A percentile compares a stretch with the other conserved stretches of the same genome.
Conservation (phyloP, 1,284 basidiomycete species). For the Erythrobasidium hasegawianum region DNA sequence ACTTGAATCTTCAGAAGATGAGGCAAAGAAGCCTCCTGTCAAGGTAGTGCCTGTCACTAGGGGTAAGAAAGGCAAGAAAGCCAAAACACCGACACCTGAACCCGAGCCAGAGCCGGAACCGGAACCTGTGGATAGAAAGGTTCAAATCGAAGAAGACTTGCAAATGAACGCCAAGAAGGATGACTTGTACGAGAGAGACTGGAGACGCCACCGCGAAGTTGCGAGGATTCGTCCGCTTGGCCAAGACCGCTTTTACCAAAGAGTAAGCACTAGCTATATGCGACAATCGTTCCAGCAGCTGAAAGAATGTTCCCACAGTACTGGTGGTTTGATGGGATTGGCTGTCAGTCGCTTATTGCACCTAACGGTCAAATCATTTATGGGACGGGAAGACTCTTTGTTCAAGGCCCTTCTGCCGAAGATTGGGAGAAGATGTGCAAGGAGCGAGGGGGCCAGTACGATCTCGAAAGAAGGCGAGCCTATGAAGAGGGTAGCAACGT, state of each 20-base stretch:
- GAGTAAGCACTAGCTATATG: conserved; percentile 48
- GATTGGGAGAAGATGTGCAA: conserved; percentile 67
- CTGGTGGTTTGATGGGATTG: conserved; percentile 99
- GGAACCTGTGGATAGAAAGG: conserved; percentile 38
- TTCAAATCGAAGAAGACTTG: conserved; percentile 63
- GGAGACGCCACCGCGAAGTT: conserved; percentile 75
- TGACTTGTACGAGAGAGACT: conserved; percentile 86
- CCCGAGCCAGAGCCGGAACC: too few species aligned
- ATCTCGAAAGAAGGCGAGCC: conserved; percentile 10
- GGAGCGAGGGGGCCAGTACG: conserved; percentile 54
- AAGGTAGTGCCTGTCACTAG: background rate
- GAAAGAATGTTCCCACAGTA: conserved; percentile 49
- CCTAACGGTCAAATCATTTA: conserved; percentile 61
- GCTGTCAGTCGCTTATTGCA: conserved; percentile 59
- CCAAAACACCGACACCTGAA: background rate
- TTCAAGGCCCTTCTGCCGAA: conserved; percentile 57
- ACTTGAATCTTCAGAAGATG: conserved; percentile 34
- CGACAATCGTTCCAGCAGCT: too few species aligned
- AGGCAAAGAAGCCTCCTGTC: background rate
- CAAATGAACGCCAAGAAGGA: conserved; percentile 71
- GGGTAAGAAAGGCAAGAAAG: background rate
- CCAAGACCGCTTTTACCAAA: conserved; percentile 86
- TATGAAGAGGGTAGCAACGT: conserved; percentile 65
- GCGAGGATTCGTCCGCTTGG: conserved; percentile 83
- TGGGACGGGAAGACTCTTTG: conserved; percentile 80